A percentile compares a stretch with the other conserved stretches of the same genome.
Conservation (phyloP, 306 rosid genomes). For the Acacia acuminata region DNA sequence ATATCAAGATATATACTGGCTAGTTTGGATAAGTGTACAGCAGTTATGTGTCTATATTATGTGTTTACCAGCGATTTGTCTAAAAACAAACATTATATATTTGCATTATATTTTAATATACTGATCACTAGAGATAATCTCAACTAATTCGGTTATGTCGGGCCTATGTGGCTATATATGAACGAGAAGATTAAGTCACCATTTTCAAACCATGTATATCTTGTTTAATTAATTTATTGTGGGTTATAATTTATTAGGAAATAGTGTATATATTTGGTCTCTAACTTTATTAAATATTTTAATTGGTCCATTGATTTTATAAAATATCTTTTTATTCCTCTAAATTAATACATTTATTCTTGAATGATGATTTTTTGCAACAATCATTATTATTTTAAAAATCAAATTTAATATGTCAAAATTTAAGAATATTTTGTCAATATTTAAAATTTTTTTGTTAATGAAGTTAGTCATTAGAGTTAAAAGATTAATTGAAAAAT, state of each 20-base stretch:
- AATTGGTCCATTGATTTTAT: too few relatives aligned
- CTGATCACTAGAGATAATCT: neutral
- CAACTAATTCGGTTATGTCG: neutral
- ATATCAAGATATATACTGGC: neutral
- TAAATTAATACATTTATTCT: too few relatives aligned
- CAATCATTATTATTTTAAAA: too few relatives aligned
- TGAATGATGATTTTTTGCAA: neutral
- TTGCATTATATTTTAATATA: neutral
- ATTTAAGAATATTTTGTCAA: too few relatives aligned
- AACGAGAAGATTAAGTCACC: neutral
- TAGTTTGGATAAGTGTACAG: neutral
- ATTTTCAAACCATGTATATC: neutral
- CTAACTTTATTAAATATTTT: too few relatives aligned
- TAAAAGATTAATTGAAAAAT: too few relatives aligned
- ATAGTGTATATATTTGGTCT: too few relatives aligned
- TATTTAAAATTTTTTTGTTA: too few relatives aligned
- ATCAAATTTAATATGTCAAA: too few relatives aligned
- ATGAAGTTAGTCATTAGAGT: neutral
- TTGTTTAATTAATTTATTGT: neutral
- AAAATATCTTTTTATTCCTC: too few relatives aligned
- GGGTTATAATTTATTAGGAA: neutral
- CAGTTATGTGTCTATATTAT: neutral
- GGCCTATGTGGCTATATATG: neutral
- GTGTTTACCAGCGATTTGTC: neutral
- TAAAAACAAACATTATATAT: neutral